These are phyloP conservation scores for Orbilia oligospora DNA, from an alignment of 2,329 filamentous ascomycete species.

Conservation along the genomic window DNA sequence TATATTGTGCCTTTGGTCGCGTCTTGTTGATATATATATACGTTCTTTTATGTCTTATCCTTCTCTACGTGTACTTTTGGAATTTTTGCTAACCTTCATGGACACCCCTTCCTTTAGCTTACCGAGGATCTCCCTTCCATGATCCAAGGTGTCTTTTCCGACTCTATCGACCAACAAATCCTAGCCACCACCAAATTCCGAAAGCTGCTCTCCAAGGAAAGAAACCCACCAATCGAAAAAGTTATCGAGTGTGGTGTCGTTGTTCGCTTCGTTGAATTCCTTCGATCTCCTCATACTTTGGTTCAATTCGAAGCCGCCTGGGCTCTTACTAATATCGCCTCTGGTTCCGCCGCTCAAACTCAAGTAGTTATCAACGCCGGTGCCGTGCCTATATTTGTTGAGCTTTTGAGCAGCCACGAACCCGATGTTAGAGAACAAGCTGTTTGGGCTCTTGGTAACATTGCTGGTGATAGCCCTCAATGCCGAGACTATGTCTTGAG, in stretches of 20 bases:
- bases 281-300: conserved; percentile 95
- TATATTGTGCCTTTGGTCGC: conserved; percentile 27
- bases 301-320: conserved; percentile 99
- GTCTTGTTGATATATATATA: not conserved
- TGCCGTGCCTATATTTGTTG: conserved; percentile 97
- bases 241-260: conserved; percentile 99
- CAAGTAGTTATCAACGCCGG: conserved; percentile 99
- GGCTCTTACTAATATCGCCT: conserved; percentile 99
- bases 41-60: not conserved
- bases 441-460: conserved; percentile 98
- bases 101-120: conserved; percentile 73
- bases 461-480: conserved; percentile 96
- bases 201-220: conserved; percentile 97
- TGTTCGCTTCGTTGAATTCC: conserved; percentile 96
- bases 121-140: conserved; percentile 98
- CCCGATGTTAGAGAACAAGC: conserved; percentile 98
- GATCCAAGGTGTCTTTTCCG: conserved; percentile 97
- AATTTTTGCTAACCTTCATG: not conserved
- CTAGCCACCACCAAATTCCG: conserved; percentile 98
- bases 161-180: conserved; percentile 98
- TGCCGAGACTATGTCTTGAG: conserved; percentile 97
- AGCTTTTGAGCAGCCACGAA: conserved; percentile 93
- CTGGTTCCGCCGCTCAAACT: conserved; percentile 95
- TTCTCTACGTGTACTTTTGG: not conserved
- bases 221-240: conserved; percentile 98